Evolutionary conservation across 331 rosid species (phyloP), one percentile per base, ranked within the genome.

Genomic region (Dryas integrifolia): DNA sequence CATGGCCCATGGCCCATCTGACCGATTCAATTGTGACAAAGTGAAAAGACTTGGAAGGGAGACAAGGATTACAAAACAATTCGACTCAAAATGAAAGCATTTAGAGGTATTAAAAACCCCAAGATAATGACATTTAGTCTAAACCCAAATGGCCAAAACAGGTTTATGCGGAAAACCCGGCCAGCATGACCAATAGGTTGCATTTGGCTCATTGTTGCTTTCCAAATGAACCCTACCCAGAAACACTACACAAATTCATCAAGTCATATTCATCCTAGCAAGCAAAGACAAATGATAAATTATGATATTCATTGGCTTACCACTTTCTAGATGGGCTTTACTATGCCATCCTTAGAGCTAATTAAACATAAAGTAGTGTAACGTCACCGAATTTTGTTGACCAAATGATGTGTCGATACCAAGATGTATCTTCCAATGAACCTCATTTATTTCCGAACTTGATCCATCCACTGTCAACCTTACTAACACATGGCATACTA

Each of bases 141-240:
- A 55, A 74, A 21, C 40, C 40, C 7, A 75, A 38, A 69, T 9
- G 56, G 67, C 50, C 16, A 38, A 51, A 59, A 47, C 59, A 47
- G 15, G 49, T 79, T 82, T 85, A 83, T 61, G 86, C 69, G 76
- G 85, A 85, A 76, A 84, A 71, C 60, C 83, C 52, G 72, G 35
- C 2, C 16, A 47, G 45, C 38, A 35, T 57, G 35, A 75, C 77
- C 77, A 58, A 58, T 79, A 7, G 3, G 14, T 1, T 12, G 48
- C 13, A 39, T 61, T 60, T n/a, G 79, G 82, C 66, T 53, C 39
- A 70, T 76, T 78, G 83, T 82, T 80, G 85, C 82, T 80, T 76
- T 86, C 84, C 39, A 41, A 77, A 63, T 58, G 67, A 56, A 45
- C 41, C 5, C 46, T 11, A 55, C 47, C 64, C 7, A 18, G 5